Percentiles rank a stretch among this genome's conserved stretches.
Conservation (phyloP, 257 asterid species). For the Capsicum pubescens region DNA sequence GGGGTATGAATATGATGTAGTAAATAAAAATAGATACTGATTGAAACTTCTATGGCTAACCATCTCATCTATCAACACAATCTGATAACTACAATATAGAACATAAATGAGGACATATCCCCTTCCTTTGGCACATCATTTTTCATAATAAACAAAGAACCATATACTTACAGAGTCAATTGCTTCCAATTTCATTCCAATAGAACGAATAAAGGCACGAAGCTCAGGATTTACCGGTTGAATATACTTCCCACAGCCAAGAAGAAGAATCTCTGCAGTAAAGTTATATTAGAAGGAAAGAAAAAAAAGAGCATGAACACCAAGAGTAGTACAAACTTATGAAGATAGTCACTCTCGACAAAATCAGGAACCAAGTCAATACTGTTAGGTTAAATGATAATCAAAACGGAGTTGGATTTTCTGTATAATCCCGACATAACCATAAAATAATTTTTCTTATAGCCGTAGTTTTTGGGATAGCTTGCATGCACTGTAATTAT, state of each 20-base stretch:
- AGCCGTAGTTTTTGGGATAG: background rate
- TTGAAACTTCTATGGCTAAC: background rate
- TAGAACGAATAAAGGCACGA: conserved; percentile 77
- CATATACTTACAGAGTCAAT: conserved; percentile 69
- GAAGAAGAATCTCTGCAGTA: conserved; percentile 66
- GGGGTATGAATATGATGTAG: conserved; percentile 1
- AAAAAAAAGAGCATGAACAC: conserved; percentile 16
- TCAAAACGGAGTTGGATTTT: background rate
- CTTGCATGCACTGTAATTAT: conserved; percentile 10
- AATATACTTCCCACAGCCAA: conserved; percentile 85
- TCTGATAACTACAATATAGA: background rate
- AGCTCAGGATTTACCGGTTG: conserved; percentile 79
- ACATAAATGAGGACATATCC: background rate
- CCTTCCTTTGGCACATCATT: conserved; percentile 12
- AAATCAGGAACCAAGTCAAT: background rate
- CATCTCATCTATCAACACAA: background rate
- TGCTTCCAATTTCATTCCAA: conserved; percentile 91
- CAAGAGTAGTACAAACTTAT: conserved; percentile 16
- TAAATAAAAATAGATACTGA: conserved; percentile 19
- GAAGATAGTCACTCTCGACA: background rate
- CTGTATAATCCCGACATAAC: background rate
- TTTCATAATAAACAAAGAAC: conserved; percentile 19
- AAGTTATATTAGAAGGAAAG: conserved; percentile 20
- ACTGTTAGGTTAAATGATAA: background rate
- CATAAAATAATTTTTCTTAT: background rate